Evolutionary conservation across 2,329 filamentous ascomycete species (phyloP).

Genomic region (Chaetomium globosum): DNA sequence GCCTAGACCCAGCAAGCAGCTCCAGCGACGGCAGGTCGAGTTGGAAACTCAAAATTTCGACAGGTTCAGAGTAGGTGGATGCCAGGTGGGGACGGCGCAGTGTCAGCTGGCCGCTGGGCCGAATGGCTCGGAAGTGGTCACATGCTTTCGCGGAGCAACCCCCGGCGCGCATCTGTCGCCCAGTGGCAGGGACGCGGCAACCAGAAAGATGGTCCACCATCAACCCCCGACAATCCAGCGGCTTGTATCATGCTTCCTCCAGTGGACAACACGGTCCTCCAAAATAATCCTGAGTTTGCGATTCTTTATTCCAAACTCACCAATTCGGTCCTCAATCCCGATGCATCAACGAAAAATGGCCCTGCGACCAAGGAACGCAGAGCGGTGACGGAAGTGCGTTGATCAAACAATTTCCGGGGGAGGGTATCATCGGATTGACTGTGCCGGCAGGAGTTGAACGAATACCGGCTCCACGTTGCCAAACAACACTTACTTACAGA

Average conservation of each 20-base stretch:
- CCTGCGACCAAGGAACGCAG: constrained; percentile 54
- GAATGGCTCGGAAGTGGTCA: constrained; percentile 13
- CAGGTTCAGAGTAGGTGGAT: not conserved
- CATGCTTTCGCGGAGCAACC: constrained; percentile 30
- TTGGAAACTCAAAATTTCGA: constrained; percentile 32
- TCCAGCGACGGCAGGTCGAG: constrained; percentile 5
- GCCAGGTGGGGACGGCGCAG: constrained; percentile 6
- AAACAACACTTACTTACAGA: constrained; percentile 55
- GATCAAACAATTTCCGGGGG: not conserved
- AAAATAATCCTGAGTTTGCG: constrained; percentile 63
- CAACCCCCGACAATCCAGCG: not conserved
- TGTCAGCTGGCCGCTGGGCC: constrained; percentile 21
- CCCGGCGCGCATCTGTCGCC: constrained; percentile 5
- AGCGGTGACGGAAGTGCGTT: constrained; percentile 52
- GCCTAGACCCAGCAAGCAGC: constrained; percentile 7
- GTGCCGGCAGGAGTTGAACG: constrained; percentile 50
- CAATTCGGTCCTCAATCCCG: constrained; percentile 56
- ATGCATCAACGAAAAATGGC: constrained; percentile 60
- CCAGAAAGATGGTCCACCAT: not conserved
- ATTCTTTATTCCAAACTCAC: constrained; percentile 59
- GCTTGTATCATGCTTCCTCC: constrained; percentile 57
- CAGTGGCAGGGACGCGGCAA: constrained; percentile 11
- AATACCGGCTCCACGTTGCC: constrained; percentile 52
- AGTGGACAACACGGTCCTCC: constrained; percentile 56
- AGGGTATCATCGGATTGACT: not conserved